phyloP scores from a whole-genome alignment of 1,139 yeast species.

The Yamadazyma atmosphaerica region DNA sequence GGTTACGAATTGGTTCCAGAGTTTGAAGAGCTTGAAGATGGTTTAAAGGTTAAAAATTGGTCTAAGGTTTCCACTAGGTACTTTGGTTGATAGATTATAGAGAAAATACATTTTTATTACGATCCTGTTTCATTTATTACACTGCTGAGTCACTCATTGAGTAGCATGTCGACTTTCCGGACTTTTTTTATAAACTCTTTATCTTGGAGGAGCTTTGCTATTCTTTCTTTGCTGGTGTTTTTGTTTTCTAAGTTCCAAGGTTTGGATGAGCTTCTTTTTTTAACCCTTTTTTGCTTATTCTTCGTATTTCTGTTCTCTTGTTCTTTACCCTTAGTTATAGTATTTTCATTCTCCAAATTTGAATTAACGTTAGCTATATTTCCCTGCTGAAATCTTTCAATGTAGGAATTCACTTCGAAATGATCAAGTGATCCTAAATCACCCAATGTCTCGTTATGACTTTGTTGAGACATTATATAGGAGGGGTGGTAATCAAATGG shows the following conservation, averaged over 20 bases:
- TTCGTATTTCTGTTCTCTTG: background rate
- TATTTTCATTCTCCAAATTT: background rate
- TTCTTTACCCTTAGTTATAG: no score
- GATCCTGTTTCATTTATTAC: no score
- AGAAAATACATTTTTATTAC: no score
- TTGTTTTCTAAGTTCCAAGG: background rate
- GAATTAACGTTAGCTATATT: no score
- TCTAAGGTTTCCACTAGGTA: conserved; percentile 10
- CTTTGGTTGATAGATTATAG: conserved; percentile 1
- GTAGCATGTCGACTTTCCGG: conserved; percentile 5
- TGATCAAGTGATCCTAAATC: background rate
- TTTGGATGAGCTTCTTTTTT: background rate
- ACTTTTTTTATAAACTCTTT: conserved; percentile 6
- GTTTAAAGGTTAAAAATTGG: conserved; percentile 58
- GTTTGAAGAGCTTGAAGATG: conserved; percentile 48
- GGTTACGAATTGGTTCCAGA: conserved; percentile 44
- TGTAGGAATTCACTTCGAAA: background rate
- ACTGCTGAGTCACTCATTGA: conserved; percentile 1
- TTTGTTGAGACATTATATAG: background rate
- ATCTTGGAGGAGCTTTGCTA: conserved; percentile 2
- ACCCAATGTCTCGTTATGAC: background rate
- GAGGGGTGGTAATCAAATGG: background rate
- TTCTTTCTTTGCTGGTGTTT: background rate
- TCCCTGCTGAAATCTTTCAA: background rate
- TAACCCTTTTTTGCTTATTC: background rate